Percentiles rank a stretch among this genome's conserved stretches.
Evolutionary conservation across 257 asterid species (phyloP).

Genomic region (Eustoma russellianum): DNA sequence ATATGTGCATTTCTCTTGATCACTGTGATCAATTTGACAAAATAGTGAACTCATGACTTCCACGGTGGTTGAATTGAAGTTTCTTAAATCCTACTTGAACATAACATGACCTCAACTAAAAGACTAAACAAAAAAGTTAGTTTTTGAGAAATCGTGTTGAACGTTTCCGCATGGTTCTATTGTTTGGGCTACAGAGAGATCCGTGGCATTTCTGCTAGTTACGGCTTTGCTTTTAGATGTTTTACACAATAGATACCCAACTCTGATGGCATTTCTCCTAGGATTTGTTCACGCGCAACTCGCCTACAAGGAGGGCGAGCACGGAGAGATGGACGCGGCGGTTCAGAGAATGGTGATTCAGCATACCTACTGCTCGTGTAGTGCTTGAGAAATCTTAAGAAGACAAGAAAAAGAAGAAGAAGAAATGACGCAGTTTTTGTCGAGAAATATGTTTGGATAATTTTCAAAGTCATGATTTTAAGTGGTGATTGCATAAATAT

Average conservation of each 20-base stretch:
- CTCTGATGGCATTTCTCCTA: conserved; percentile 43
- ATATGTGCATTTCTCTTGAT: too few relatives aligned
- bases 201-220: conserved; percentile 42
- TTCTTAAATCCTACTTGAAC: too few relatives aligned
- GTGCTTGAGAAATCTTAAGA: conserved; percentile 47
- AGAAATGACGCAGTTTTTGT: conserved; percentile 29
- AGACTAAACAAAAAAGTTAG: too few relatives aligned
- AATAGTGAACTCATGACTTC: too few relatives aligned
- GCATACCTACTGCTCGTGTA: conserved; percentile 94
- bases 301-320: conserved; percentile 56
- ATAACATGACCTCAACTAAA: too few relatives aligned
- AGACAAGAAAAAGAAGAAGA: conserved; percentile 77
- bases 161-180: neutral
- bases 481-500: too few relatives aligned
- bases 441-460: too few relatives aligned
- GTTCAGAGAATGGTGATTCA: conserved; percentile 90
- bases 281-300: conserved; percentile 61
- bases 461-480: too few relatives aligned
- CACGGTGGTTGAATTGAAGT: too few relatives aligned
- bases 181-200: conserved; percentile 71
- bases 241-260: conserved; percentile 40
- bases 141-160: too few relatives aligned
- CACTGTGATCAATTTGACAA: too few relatives aligned
- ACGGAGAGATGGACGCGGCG: conserved; percentile 83
- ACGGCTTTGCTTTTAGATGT: conserved; percentile 47